Evolutionary conservation across 2,329 filamentous ascomycete species (phyloP).

Genomic region (Plectosphaerella cucumerina): DNA sequence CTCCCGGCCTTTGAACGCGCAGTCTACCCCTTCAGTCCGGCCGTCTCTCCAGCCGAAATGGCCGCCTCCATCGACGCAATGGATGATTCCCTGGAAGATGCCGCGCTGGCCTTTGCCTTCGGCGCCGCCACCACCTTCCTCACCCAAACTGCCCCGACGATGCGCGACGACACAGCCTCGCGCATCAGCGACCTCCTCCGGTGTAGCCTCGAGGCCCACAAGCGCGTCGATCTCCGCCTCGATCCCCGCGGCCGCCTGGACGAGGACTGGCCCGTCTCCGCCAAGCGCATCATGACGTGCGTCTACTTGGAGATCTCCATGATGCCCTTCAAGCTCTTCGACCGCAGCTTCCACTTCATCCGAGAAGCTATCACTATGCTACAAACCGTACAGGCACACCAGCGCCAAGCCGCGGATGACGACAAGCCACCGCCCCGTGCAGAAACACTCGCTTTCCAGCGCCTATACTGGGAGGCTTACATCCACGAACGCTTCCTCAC

Average conservation of each 20-base stretch:
- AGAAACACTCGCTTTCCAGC: slow-evolving; percentile 25
- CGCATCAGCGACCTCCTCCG: slow-evolving; percentile 21
- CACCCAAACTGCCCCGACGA: slow-evolving; percentile 21
- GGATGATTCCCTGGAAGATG: slow-evolving; percentile 26
- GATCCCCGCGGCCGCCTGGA: slow-evolving; percentile 29
- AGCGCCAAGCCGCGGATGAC: slow-evolving; percentile 22
- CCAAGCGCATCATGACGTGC: slow-evolving; percentile 44
- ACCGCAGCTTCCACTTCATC: slow-evolving; percentile 45
- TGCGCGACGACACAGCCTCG: slow-evolving; percentile 21
- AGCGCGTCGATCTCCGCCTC: slow-evolving; percentile 19
- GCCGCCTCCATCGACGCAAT: slow-evolving; percentile 24
- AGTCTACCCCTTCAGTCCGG: slow-evolving; percentile 32
- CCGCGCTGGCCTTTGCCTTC: slow-evolving; percentile 29
- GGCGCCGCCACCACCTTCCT: slow-evolving; percentile 31
- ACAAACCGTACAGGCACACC: slow-evolving; percentile 37
- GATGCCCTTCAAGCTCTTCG: slow-evolving; percentile 41
- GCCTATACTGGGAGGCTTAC: slow-evolving; percentile 52
- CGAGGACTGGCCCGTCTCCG: slow-evolving; percentile 34
- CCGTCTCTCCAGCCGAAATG: slow-evolving; percentile 25
- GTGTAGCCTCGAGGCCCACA: slow-evolving; percentile 18
- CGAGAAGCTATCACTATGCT: slow-evolving; percentile 43
- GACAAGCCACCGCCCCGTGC: slow-evolving; percentile 18
- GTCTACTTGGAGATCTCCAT: slow-evolving; percentile 49
- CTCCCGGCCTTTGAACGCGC: slow-evolving; percentile 27
- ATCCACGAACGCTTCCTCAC: slow-evolving; percentile 54